Base-by-base conservation (phyloP, 176 grass and related monocot genomes). In the Carex cristatella region DNA sequence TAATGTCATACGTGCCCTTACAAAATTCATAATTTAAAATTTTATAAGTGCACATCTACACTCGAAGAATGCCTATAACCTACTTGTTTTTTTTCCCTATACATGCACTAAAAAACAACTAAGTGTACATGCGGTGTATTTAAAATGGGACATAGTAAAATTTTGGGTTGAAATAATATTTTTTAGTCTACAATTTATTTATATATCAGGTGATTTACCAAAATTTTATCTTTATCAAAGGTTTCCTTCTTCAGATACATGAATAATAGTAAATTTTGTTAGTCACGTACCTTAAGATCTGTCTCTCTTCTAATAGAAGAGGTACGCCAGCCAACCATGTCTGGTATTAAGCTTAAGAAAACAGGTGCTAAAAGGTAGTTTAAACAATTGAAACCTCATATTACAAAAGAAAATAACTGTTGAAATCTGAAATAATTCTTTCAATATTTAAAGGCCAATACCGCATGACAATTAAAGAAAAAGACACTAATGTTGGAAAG, bases 281-380 rank as follows among this genome's bases (percentile, higher is more conserved):
- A 37, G 84, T 49, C 8, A 38, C 35, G 2, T 83, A 97, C 90
- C 92, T 94, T 88, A 85, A 97, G 92, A 12, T 92, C 87, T 55
- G 77, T 79, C 69, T 94, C 94, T 87, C 92, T 92, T 87, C 94
- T 90, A 31, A 97, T 84, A 79, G 94, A 97, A 82, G 94, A 97
- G 61, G 94, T 97, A 77, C 89, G 84, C 94, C 94, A 94, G 7
- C 94, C 94, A 18, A 97, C 94, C 94, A 94, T 91, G 65, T 97
- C 94, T 97, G 32, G 66, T 46, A 7, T 60, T 70, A 81, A 83
- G 49, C 57, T 94, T 81, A 97, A 88, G 92, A 84, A 88, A 93
- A 86, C 73, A 67, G 44, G 3, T 28, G 16, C 32, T 32, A 61
- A 23, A n/a, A 89, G 86, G 70, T 37, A 4, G 88, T 75, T 40